A percentile compares a stretch with the other conserved stretches of the same genome.
These are phyloP conservation scores for Verticillium nubilum DNA, from an alignment of 2,329 filamentous ascomycete genomes.

Conservation along the genomic window DNA sequence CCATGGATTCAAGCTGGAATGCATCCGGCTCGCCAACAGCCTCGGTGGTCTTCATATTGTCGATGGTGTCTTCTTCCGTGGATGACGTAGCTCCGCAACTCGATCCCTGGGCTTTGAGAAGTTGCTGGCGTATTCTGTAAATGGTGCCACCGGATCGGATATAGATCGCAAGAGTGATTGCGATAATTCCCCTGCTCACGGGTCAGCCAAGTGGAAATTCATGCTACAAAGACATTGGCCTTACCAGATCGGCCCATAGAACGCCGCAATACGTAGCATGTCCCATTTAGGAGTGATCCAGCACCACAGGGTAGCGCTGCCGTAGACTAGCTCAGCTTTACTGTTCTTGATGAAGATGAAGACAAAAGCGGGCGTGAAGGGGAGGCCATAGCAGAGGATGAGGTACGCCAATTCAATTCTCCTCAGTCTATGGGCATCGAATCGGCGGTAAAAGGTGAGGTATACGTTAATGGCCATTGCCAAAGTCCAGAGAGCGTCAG, in stretches of 20 bases:
- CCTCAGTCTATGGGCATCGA: slow-evolving; percentile 57
- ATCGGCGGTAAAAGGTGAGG: slow-evolving; percentile 72
- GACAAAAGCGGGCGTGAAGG: slow-evolving; percentile 61
- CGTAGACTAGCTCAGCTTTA: slow-evolving; percentile 58
- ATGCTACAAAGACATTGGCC: slow-evolving; percentile 21
- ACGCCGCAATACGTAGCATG: slow-evolving; percentile 65
- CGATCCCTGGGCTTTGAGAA: no score
- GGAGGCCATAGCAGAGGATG: slow-evolving; percentile 64
- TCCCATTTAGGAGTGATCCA: slow-evolving; percentile 67
- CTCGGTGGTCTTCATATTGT: no score
- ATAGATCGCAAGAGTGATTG: slow-evolving; percentile 60
- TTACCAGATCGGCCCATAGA: slow-evolving; percentile 73
- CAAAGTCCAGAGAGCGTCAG: slow-evolving; percentile 71
- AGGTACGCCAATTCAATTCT: slow-evolving; percentile 68
- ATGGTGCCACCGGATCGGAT: slow-evolving; percentile 61
- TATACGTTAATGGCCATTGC: slow-evolving; percentile 83
- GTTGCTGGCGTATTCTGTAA: slow-evolving; percentile 59
- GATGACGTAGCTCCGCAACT: no score
- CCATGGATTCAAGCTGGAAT: no score
- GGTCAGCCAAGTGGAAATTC: not conserved
- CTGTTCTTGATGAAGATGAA: slow-evolving; percentile 59
- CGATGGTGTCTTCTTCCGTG: no score
- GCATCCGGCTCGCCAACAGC: no score
- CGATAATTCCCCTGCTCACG: slow-evolving; percentile 50
- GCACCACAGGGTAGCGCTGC: slow-evolving; percentile 74